These are phyloP conservation scores for Canariomyces notabilis DNA, from an alignment of 2,329 filamentous ascomycete genomes.

Conservation along the genomic window DNA sequence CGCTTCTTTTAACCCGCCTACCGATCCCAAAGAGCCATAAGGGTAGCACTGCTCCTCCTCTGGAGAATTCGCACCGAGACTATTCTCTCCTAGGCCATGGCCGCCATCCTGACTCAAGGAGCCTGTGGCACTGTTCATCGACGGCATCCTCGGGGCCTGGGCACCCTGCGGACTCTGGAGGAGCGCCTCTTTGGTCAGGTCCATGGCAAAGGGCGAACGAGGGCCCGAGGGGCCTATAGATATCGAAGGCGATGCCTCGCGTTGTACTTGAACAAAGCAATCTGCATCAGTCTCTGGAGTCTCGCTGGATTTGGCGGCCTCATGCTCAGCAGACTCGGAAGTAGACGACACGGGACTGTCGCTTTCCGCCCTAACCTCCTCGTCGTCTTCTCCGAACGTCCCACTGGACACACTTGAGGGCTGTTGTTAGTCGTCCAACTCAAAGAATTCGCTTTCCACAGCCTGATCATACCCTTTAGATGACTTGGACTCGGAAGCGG, in stretches of 20 bases:
- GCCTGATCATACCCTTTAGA: constrained; percentile 27
- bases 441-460: constrained; percentile 31
- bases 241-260: constrained; percentile 15
- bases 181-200: constrained; percentile 42
- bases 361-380: constrained; percentile 1
- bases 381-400: constrained; percentile 24
- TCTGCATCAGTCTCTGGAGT: constrained; percentile 18
- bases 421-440: constrained; percentile 29
- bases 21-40: constrained; percentile 20
- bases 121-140: constrained; percentile 38
- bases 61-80: constrained; percentile 35
- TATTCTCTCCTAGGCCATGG: constrained; percentile 35
- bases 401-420: constrained; percentile 35
- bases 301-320: not conserved
- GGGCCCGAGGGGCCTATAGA: constrained; percentile 30
- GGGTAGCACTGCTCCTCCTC: constrained; percentile 35
- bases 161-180: constrained; percentile 36
- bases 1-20: constrained; percentile 17
- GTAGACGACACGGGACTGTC: constrained; percentile 10
- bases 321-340: constrained; percentile 5
- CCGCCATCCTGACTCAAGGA: constrained; percentile 35
- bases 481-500: constrained; percentile 32
- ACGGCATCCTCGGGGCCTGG: constrained; percentile 38
- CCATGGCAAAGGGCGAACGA: constrained; percentile 41
- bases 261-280: constrained; percentile 13